Percentiles rank a stretch among this genome's conserved stretches.
Evolutionary conservation across 2,329 filamentous ascomycete species (phyloP).

Genomic region (Davidsoniella neocaledoniae): DNA sequence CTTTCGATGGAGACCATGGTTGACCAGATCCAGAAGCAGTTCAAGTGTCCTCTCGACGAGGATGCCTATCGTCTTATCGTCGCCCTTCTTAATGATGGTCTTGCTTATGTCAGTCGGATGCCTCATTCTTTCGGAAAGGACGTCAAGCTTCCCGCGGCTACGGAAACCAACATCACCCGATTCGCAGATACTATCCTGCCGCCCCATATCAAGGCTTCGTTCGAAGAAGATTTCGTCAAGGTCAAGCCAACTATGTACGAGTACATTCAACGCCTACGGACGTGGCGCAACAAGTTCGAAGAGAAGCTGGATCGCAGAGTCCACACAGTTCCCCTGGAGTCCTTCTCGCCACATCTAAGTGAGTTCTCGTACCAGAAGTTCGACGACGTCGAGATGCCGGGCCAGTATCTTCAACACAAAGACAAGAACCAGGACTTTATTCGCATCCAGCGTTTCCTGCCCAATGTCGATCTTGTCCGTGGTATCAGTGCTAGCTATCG

Average conservation of each 20-base stretch:
- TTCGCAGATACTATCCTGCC: slow-evolving; percentile 95
- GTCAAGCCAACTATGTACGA: slow-evolving; percentile 96
- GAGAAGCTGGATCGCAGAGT: slow-evolving; percentile 83
- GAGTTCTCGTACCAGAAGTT: slow-evolving; percentile 98
- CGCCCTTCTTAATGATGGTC: slow-evolving; percentile 86
- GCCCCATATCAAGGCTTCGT: slow-evolving; percentile 84
- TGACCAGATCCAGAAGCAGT: slow-evolving; percentile 95
- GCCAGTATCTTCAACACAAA: slow-evolving; percentile 91
- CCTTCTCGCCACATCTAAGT: slow-evolving; percentile 77
- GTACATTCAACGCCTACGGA: slow-evolving; percentile 91
- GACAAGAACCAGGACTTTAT: slow-evolving; percentile 99
- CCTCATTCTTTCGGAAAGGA: slow-evolving; percentile 77
- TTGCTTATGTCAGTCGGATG: slow-evolving; percentile 81
- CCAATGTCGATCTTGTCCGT: slow-evolving; percentile 82
- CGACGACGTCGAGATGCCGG: slow-evolving; percentile 93
- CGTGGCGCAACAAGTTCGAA: slow-evolving; percentile 95
- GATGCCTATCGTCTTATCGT: slow-evolving; percentile 95
- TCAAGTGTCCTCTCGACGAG: slow-evolving; percentile 96
- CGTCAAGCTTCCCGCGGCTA: slow-evolving; percentile 74
- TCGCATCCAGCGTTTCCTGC: slow-evolving; percentile 89
- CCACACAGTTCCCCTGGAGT: slow-evolving; percentile 58
- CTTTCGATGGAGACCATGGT: slow-evolving; percentile 99
- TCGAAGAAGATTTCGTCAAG: slow-evolving; percentile 90
- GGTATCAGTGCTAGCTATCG: slow-evolving; percentile 84
- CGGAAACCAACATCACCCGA: slow-evolving; percentile 88